A percentile compares a stretch with the other conserved stretches of the same genome.
Conservation (phyloP, 352 stramenopile species). For the Saprolegnia diclina region DNA sequence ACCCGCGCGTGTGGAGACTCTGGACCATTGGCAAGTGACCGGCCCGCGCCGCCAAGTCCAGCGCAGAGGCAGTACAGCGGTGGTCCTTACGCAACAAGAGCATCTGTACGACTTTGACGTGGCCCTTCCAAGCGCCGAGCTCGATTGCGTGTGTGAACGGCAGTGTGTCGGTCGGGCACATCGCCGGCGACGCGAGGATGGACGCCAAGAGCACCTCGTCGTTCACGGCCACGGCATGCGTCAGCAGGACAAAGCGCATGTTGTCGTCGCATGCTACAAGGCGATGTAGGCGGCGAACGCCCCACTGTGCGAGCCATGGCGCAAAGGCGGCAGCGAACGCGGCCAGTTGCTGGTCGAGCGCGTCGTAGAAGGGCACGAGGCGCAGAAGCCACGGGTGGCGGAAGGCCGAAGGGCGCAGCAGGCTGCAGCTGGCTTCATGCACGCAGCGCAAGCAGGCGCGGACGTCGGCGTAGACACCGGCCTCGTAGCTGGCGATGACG, state of each 20-base stretch:
- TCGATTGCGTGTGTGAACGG: not conserved
- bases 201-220: not conserved
- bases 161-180: not conserved
- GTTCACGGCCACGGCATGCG: not conserved
- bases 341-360: constrained; percentile 1
- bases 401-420: not conserved
- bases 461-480: not conserved
- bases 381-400: not conserved
- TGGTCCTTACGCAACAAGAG: not conserved
- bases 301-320: not conserved
- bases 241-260: not conserved
- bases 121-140: not conserved
- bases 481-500: not conserved
- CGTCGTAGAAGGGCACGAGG: not conserved
- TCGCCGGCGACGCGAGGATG: not conserved
- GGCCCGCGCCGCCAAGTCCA: constrained; percentile 35
- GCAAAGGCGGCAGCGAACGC: not conserved
- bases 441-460: not conserved
- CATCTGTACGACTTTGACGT: not conserved
- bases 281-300: not conserved
- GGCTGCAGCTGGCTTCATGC: not conserved
- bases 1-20: constrained; percentile 33
- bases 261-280: not conserved
- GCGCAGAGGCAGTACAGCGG: not conserved
- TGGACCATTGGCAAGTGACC: constrained; percentile 38